Evolutionary conservation across 2,329 filamentous ascomycete genomes (phyloP).

Genomic region (Dothiorella sarmentorum): DNA sequence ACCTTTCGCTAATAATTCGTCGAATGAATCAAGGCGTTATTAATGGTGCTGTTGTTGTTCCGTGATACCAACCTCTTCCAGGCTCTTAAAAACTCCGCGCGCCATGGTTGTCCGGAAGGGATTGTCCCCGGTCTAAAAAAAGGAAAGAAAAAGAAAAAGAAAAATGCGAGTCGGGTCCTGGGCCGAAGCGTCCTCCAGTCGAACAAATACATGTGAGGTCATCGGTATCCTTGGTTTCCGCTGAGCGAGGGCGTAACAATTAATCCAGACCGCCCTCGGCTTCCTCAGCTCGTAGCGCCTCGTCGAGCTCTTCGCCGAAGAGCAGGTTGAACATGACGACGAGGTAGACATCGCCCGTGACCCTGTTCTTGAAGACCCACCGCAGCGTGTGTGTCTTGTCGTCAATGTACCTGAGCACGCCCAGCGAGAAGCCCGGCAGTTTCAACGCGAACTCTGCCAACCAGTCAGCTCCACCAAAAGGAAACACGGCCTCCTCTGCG

Average conservation of each 20-base stretch:
- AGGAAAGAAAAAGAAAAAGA: no score
- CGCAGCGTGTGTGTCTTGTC: conserved; percentile 47
- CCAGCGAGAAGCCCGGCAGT: conserved; percentile 45
- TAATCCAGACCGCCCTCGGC: conserved; percentile 13
- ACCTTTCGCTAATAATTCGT: not conserved
- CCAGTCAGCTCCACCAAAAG: not conserved
- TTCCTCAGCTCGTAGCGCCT: conserved; percentile 31
- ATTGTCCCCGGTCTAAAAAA: not conserved
- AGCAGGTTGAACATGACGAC: conserved; percentile 47
- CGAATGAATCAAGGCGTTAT: no score
- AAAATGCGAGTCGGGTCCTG: no score
- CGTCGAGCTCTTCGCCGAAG: conserved; percentile 41
- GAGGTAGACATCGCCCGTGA: conserved; percentile 41
- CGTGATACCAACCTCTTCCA: not conserved
- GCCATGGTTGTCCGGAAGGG: not conserved
- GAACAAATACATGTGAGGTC: no score
- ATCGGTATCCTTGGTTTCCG: no score
- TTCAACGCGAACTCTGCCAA: conserved; percentile 39
- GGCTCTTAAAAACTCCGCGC: not conserved
- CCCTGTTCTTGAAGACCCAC: conserved; percentile 45
- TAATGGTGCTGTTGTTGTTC: not conserved
- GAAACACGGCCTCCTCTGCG: not conserved
- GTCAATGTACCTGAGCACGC: conserved; percentile 46
- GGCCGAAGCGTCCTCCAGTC: no score
- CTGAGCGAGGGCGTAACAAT: not conserved